Percentiles rank a stretch among this genome's conserved stretches.
Evolutionary conservation across 345 rosid species (phyloP).

Genomic region (Rubroshorea leprosula): DNA sequence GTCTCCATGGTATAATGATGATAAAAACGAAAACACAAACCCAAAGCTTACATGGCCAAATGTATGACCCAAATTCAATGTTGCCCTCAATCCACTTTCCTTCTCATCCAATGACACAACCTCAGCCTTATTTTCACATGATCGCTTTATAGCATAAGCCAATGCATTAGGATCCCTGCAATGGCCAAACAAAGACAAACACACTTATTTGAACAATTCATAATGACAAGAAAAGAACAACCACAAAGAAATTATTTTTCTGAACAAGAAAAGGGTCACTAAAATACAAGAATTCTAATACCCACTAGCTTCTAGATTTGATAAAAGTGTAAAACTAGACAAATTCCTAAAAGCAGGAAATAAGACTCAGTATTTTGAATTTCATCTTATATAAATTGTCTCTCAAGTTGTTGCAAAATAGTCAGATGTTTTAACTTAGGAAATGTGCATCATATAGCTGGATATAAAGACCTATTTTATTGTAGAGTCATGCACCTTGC

Average conservation of each 20-base stretch:
- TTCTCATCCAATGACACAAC: slow-evolving; percentile 97
- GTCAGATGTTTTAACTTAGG: too few species aligned
- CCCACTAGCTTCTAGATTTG: not conserved
- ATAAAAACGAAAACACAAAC: slow-evolving; percentile 3
- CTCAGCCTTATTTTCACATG: slow-evolving; percentile 97
- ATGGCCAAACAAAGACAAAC: not conserved
- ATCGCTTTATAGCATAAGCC: slow-evolving; percentile 88
- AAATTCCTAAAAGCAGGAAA: not conserved
- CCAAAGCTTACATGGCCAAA: slow-evolving; percentile 90
- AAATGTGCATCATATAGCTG: not conserved
- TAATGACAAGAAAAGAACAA: not conserved
- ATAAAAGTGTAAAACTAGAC: not conserved
- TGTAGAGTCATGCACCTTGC: slow-evolving; percentile 43
- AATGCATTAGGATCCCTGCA: slow-evolving; percentile 83
- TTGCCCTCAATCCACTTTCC: slow-evolving; percentile 91
- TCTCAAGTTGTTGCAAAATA: too few species aligned
- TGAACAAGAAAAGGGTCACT: not conserved
- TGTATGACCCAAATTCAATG: slow-evolving; percentile 92
- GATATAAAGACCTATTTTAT: not conserved
- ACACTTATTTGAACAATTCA: not conserved
- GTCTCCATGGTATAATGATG: not conserved
- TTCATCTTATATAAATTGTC: too few species aligned
- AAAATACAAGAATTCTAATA: too few species aligned
- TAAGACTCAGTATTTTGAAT: too few species aligned
- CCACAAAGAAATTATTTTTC: not conserved